Percentiles rank a stretch among this genome's conserved stretches.
Evolutionary conservation across 208 protist species (phyloP).

Genomic region (Plasmodiophora brassicae): DNA sequence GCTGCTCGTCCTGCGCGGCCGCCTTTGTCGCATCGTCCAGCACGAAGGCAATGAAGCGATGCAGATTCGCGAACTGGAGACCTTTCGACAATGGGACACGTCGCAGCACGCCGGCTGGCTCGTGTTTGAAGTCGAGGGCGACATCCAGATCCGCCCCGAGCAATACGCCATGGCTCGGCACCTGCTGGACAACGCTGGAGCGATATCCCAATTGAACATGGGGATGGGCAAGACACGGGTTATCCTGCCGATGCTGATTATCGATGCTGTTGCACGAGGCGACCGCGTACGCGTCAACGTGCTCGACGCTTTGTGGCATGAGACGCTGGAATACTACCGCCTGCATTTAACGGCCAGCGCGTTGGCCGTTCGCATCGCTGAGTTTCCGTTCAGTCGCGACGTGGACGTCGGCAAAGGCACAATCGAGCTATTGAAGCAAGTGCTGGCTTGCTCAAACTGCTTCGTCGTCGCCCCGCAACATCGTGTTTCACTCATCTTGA

Average conservation of each 20-base stretch:
- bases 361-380: neutral
- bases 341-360: neutral
- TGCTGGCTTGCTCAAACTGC: neutral
- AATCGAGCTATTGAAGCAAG: neutral
- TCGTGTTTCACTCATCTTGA: neutral
- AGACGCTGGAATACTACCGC: neutral
- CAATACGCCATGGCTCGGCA: too few relatives aligned
- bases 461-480: neutral
- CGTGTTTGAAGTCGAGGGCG: too few relatives aligned
- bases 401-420: neutral
- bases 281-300: neutral
- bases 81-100: too few relatives aligned
- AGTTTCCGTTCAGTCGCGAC: neutral
- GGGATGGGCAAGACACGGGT: neutral
- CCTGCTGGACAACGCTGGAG: neutral
- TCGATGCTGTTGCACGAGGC: neutral
- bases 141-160: too few relatives aligned
- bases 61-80: too few relatives aligned
- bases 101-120: too few relatives aligned
- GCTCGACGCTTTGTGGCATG: neutral
- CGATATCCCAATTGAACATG: neutral
- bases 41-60: too few relatives aligned
- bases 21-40: too few relatives aligned
- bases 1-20: too few relatives aligned
- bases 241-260: neutral